Base-by-base conservation (phyloP, 208 protist genomes). In the Angomonas deanei region DNA sequence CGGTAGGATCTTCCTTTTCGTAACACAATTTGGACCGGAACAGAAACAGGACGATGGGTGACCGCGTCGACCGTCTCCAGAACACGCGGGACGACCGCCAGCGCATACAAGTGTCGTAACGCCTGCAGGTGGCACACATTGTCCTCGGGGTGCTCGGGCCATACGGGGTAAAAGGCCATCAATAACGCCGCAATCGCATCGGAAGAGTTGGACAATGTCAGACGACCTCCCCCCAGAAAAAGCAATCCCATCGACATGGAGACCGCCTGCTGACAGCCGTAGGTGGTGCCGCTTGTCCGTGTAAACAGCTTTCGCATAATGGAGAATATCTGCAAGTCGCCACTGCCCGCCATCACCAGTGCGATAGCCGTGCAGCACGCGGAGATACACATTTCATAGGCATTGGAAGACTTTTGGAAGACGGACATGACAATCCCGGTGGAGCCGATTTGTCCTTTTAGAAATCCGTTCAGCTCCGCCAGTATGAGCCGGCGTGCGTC, bases 251-350 rank as follows among this genome's bases (percentile, higher is more conserved):
- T 83, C 6, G 93, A 80, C 91, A 99, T 98, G 32, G 81, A 79
- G 6, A 97, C 59, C 3, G 95, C 85, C 95, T 98, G 97, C 74
- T 98, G 92, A 27, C 79, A 74, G 24, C 97, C 97, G 77, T 98
- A 98, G 3, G 70, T 58, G 2, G 86, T 72, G 27, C 89, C 75
- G 11, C 55, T 71, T 3, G 72, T 64, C 39, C 74, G 76, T 2
- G 64, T 66, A 57, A 94, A 74, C 6, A 97, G 57, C 19, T 70
- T 75, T 39, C 87, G 81, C 24, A 98, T 62, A 1, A 91, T 48
- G 17, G 65, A 55, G 2, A 98, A 75, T 0, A 78, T 70, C 28
- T 84, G 62, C 10, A 92, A 53, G 68, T 98, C 80, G 10, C 97
- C 97, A 1, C 80, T 96, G 38, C 97, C 97, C 6, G 93, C 81